Evolutionary conservation across 2,329 filamentous ascomycete species (phyloP).

Genomic region (Lachnellula cervina): DNA sequence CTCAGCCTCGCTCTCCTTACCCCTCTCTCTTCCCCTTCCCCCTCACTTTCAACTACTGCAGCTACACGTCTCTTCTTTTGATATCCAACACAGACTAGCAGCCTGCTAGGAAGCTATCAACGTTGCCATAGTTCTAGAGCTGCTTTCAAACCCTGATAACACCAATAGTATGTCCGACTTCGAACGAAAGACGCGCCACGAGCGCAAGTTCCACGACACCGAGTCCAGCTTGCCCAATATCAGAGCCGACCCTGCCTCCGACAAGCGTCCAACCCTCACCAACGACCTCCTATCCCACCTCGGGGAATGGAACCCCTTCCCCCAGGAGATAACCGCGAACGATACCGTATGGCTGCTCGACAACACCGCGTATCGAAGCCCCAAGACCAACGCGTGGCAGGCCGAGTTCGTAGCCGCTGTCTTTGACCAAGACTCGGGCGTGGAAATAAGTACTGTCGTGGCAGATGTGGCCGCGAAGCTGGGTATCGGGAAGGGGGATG

Average conservation of each 20-base stretch:
- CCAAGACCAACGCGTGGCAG: constrained; percentile 55
- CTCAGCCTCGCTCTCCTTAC: too few relatives aligned
- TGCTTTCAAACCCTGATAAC: too few relatives aligned
- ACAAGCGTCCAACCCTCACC: constrained; percentile 18
- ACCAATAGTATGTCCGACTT: constrained; percentile 32
- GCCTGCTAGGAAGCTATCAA: too few relatives aligned
- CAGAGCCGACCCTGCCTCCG: constrained; percentile 23
- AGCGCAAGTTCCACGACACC: constrained; percentile 44
- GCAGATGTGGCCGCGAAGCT: constrained; percentile 65
- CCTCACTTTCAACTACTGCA: too few relatives aligned
- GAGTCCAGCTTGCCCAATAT: constrained; percentile 44
- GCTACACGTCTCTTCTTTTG: too few relatives aligned
- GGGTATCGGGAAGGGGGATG: constrained; percentile 55
- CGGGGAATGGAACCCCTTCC: constrained; percentile 51
- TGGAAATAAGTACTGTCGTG: constrained; percentile 62
- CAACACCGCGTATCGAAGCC: constrained; percentile 71
- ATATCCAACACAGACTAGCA: too few relatives aligned
- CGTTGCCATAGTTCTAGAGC: too few relatives aligned
- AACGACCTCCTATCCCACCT: constrained; percentile 46
- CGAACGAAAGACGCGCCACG: constrained; percentile 45
- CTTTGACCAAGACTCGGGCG: constrained; percentile 68
- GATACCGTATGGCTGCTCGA: constrained; percentile 87
- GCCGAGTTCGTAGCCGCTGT: constrained; percentile 80
- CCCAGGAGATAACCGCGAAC: constrained; percentile 49
- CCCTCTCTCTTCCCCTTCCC: too few relatives aligned